A percentile compares a stretch with the other conserved stretches of the same genome.
phyloP scores from a whole-genome alignment of 2,329 filamentous ascomycete species.

The Didymella glomerata region DNA sequence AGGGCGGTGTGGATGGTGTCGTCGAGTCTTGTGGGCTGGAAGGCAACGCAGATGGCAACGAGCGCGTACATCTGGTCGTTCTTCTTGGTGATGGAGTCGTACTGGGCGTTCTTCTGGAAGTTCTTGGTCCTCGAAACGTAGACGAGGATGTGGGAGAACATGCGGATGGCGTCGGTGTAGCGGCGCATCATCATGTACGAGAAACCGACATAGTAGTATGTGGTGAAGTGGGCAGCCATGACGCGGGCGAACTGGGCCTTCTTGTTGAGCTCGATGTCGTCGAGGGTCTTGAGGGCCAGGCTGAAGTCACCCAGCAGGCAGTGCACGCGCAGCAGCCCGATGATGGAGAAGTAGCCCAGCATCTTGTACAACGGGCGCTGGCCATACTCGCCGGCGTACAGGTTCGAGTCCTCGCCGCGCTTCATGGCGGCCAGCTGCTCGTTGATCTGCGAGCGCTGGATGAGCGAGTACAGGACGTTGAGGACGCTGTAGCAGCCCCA shows the following conservation, averaged over 20 bases:
- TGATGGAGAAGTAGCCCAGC: conserved; percentile 99
- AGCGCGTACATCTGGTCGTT: conserved; percentile 99
- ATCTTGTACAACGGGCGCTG: conserved; percentile 94
- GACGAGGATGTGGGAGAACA: conserved; percentile 99
- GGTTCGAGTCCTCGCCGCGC: conserved; percentile 86
- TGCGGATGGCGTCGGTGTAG: conserved; percentile 98
- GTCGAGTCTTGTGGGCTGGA: conserved; percentile 95
- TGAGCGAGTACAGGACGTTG: conserved; percentile 98
- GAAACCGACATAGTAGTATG: conserved; percentile 99
- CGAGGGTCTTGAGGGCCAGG: conserved; percentile 96
- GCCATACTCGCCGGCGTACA: conserved; percentile 94
- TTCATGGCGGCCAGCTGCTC: conserved; percentile 96
- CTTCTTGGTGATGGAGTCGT: conserved; percentile 99
- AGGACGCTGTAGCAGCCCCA: conserved; percentile 99
- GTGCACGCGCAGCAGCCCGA: conserved; percentile 94
- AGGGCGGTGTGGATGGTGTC: conserved; percentile 99
- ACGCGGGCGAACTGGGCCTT: conserved; percentile 99
- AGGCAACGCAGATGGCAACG: conserved; percentile 97
- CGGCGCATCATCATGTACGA: conserved; percentile 99
- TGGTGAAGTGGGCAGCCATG: conserved; percentile 99
- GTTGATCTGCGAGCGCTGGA: conserved; percentile 96
- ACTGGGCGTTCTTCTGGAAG: conserved; percentile 99
- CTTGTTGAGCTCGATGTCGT: conserved; percentile 99
- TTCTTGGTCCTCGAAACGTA: conserved; percentile 99
- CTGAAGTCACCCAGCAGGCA: conserved; percentile 97